Conservation (phyloP, 169 alveolate genomes). For the Cyclospora cayetanensis region DNA sequence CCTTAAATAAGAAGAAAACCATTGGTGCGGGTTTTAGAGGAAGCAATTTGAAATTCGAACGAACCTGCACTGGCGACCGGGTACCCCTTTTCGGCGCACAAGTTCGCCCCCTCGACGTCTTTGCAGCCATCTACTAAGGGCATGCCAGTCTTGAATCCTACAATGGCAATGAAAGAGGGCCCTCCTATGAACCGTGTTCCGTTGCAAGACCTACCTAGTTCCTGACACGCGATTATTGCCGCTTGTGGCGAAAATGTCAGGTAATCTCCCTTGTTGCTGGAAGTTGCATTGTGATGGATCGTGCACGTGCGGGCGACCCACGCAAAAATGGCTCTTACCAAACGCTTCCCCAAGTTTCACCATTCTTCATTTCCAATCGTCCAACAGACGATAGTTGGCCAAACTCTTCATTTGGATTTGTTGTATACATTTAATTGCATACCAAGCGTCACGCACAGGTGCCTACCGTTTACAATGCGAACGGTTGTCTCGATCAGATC, state of each 20-base stretch:
- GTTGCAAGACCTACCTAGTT: slow-evolving; percentile 70
- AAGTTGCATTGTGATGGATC: background rate
- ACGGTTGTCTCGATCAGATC: slow-evolving; percentile 87
- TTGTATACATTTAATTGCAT: background rate
- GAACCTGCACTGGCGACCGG: slow-evolving; percentile 83
- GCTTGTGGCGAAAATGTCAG: slow-evolving; percentile 79
- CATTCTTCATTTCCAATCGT: slow-evolving; percentile 77
- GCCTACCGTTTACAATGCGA: slow-evolving; percentile 84
- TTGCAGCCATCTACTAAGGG: slow-evolving; percentile 80
- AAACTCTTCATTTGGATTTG: background rate
- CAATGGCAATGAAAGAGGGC: too few species aligned
- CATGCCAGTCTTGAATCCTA: slow-evolving; percentile 82
- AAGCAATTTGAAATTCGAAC: background rate
- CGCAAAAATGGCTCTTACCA: slow-evolving; percentile 36
- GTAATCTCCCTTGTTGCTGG: slow-evolving; percentile 71
- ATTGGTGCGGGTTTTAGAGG: background rate
- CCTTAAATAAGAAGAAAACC: background rate
- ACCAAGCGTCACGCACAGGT: too few species aligned
- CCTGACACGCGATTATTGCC: slow-evolving; percentile 86
- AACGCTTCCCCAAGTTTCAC: slow-evolving; percentile 79
- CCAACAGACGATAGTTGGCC: slow-evolving; percentile 80
- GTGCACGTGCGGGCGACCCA: background rate
- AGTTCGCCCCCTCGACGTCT: slow-evolving; percentile 81
- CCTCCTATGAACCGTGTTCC: background rate
- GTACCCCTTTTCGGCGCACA: slow-evolving; percentile 85